phyloP scores from a whole-genome alignment of 2,329 filamentous ascomycete species.

The Penicillium sp. region DNA sequence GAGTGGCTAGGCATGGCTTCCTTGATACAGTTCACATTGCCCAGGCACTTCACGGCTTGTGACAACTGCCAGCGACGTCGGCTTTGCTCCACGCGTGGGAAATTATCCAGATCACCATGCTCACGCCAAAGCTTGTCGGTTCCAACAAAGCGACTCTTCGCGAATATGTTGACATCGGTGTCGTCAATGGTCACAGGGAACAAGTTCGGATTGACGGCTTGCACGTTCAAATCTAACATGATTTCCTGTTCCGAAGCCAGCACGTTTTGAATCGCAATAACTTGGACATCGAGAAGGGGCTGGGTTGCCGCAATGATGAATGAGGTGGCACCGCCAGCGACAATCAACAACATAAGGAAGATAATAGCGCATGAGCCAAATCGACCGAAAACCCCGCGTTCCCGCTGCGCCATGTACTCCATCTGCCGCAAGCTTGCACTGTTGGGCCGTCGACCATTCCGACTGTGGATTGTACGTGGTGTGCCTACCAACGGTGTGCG shows the following conservation, averaged over 20 bases:
- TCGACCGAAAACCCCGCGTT: conserved; percentile 65
- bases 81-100: conserved; percentile 37
- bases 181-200: conserved; percentile 82
- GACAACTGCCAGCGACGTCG: conserved; percentile 35
- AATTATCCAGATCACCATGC: conserved; percentile 27
- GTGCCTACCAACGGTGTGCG: conserved; percentile 74
- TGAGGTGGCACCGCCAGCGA: conserved; percentile 80
- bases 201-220: conserved; percentile 88
- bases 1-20: conserved; percentile 17
- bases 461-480: conserved; percentile 60
- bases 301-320: conserved; percentile 92
- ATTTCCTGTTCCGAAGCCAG: conserved; percentile 91
- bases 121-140: conserved; percentile 49
- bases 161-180: conserved; percentile 89
- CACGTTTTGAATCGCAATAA: conserved; percentile 82
- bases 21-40: conserved; percentile 20
- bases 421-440: conserved; percentile 65
- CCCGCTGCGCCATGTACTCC: conserved; percentile 69
- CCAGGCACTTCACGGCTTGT: conserved; percentile 29
- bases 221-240: conserved; percentile 87
- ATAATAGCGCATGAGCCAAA: conserved; percentile 86
- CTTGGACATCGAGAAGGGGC: conserved; percentile 73
- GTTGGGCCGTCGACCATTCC: conserved; percentile 54
- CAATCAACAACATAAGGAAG: conserved; percentile 74
- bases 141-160: conserved; percentile 88